A percentile compares a stretch with the other conserved stretches of the same genome.
phyloP scores from a whole-genome alignment of 805 yeast species.

The Yamadazyma phyllophila region DNA sequence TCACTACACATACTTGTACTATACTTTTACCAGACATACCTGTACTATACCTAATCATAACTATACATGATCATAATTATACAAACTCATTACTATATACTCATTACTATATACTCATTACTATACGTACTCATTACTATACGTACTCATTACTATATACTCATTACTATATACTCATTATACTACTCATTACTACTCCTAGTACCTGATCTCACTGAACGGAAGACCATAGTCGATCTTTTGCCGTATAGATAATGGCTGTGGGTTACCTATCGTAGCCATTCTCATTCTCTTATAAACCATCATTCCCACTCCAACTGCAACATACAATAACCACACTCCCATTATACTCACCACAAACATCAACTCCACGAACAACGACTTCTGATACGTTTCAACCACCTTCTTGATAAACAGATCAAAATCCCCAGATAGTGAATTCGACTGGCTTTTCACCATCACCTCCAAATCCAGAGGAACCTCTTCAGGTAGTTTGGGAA shows the following conservation, averaged over 20 bases:
- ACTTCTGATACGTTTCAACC: constrained; percentile 12
- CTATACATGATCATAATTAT: too few species aligned
- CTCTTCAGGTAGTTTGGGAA: constrained; percentile 49
- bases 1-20: too few species aligned
- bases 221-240: constrained; percentile 27
- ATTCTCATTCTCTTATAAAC: neutral
- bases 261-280: constrained; percentile 23
- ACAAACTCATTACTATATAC: too few species aligned
- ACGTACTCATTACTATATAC: too few species aligned
- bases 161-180: too few species aligned
- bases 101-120: too few species aligned
- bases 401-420: constrained; percentile 5
- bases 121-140: too few species aligned
- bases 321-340: constrained; percentile 48
- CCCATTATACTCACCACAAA: constrained; percentile 45
- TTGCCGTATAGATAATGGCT: constrained; percentile 25
- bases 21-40: too few species aligned
- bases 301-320: constrained; percentile 31
- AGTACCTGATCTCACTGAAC: constrained; percentile 5
- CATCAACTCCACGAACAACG: constrained; percentile 45
- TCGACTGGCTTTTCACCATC: constrained; percentile 3
- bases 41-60: too few species aligned
- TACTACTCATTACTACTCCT: too few species aligned
- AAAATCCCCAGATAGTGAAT: neutral
- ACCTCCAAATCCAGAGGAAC: constrained; percentile 7